A percentile compares a stretch with the other conserved stretches of the same genome.
These are phyloP conservation scores for Lachnellula subtilissima DNA, from an alignment of 2,329 filamentous ascomycete species.

Conservation along the genomic window DNA sequence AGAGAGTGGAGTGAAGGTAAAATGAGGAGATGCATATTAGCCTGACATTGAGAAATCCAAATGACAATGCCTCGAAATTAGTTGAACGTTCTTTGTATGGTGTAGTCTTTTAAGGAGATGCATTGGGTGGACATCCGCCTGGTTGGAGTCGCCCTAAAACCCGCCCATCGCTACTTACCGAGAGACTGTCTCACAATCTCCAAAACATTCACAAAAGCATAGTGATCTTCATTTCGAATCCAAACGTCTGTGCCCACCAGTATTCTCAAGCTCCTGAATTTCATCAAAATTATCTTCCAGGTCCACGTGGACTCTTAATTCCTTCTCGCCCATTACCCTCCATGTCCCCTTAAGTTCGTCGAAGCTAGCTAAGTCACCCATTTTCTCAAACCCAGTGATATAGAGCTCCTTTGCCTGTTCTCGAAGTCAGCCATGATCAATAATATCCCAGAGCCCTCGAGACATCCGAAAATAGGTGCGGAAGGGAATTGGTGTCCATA, in stretches of 20 bases:
- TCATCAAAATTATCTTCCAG: constrained; percentile 39
- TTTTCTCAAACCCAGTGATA: constrained; percentile 49
- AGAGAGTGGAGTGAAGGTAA: background rate
- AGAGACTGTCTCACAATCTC: background rate
- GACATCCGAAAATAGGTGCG: too few species aligned
- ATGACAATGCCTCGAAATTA: too few species aligned
- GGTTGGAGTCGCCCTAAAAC: too few species aligned
- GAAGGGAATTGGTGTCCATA: too few species aligned
- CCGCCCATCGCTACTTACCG: too few species aligned
- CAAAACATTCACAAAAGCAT: background rate
- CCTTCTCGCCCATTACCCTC: constrained; percentile 56
- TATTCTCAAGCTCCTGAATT: constrained; percentile 11
- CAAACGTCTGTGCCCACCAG: background rate
- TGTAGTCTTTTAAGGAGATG: too few species aligned
- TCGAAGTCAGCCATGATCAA: too few species aligned
- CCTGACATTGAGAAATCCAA: too few species aligned
- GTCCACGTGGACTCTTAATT: constrained; percentile 53
- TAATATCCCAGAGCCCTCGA: too few species aligned
- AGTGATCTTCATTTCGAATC: background rate
- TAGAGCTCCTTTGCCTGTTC: constrained; percentile 48
- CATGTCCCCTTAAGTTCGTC: constrained; percentile 49
- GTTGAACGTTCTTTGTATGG: too few species aligned
- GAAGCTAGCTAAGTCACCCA: constrained; percentile 24
- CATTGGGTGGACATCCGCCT: too few species aligned
- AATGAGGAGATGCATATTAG: background rate